These are phyloP conservation scores for Coniochaeta hoffmannii DNA, from an alignment of 2,329 filamentous ascomycete species.

Conservation along the genomic window DNA sequence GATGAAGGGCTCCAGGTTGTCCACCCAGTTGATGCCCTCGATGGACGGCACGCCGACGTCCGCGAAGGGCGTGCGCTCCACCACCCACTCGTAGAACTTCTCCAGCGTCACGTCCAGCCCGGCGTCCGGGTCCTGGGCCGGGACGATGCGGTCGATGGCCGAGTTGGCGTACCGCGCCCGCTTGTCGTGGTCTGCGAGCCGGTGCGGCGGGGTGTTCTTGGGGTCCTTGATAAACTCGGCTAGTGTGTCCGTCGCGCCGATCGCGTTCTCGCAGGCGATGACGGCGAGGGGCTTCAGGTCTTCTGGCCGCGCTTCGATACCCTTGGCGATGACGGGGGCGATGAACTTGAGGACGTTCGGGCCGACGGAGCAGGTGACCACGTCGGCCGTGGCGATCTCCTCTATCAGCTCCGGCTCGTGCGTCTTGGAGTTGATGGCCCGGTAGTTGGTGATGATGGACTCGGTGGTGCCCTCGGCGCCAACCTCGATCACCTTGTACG, in stretches of 20 bases:
- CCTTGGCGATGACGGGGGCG: slow-evolving; percentile 90
- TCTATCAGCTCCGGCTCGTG: slow-evolving; percentile 74
- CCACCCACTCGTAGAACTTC: slow-evolving; percentile 99
- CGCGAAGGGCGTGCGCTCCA: slow-evolving; percentile 80
- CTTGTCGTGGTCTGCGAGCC: slow-evolving; percentile 58
- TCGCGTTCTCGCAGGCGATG: slow-evolving; percentile 97
- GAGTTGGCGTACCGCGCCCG: slow-evolving; percentile 93
- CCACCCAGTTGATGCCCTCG: slow-evolving; percentile 86
- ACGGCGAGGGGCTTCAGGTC: slow-evolving; percentile 67
- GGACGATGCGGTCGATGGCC: slow-evolving; percentile 96
- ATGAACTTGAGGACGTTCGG: slow-evolving; percentile 96
- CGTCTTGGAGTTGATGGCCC: slow-evolving; percentile 89
- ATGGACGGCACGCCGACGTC: slow-evolving; percentile 65
- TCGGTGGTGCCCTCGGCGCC: slow-evolving; percentile 73
- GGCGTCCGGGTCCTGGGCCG: slow-evolving; percentile 71
- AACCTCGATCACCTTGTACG: slow-evolving; percentile 90
- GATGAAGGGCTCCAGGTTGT: slow-evolving; percentile 87
- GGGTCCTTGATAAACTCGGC: slow-evolving; percentile 71
- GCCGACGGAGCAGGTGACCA: slow-evolving; percentile 95
- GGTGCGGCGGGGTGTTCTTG: slow-evolving; percentile 61
- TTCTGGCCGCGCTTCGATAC: slow-evolving; percentile 68
- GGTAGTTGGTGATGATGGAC: slow-evolving; percentile 88
- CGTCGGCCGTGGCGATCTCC: slow-evolving; percentile 78
- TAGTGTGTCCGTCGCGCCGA: slow-evolving; percentile 85
- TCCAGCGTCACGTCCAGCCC: slow-evolving; percentile 92